These are phyloP conservation scores for Ascochyta pisi DNA, from an alignment of 2,329 filamentous ascomycete species.

Conservation along the genomic window DNA sequence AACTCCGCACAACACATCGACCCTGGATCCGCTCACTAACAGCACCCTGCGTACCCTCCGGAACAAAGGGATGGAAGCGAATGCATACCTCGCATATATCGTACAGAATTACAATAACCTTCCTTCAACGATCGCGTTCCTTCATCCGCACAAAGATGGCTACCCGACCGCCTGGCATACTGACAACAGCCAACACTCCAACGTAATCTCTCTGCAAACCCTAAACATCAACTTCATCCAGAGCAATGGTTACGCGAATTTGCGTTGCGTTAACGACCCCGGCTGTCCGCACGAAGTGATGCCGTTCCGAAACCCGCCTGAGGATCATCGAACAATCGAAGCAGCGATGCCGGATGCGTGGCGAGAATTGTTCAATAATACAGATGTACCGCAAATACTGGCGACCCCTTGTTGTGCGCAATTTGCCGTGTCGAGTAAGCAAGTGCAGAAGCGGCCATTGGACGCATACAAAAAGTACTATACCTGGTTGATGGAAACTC, in stretches of 20 bases:
- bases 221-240: constrained; percentile 50
- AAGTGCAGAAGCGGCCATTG: constrained; percentile 36
- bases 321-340: constrained; percentile 35
- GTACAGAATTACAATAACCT: constrained; percentile 34
- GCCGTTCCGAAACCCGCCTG: constrained; percentile 37
- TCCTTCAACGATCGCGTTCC: constrained; percentile 31
- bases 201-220: constrained; percentile 23
- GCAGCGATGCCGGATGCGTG: constrained; percentile 47
- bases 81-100: constrained; percentile 35
- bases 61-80: constrained; percentile 34
- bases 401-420: constrained; percentile 55
- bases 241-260: constrained; percentile 51
- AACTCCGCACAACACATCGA: constrained; percentile 22
- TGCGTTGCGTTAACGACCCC: constrained; percentile 48
- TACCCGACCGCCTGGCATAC: constrained; percentile 13
- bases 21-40: constrained; percentile 26
- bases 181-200: constrained; percentile 7
- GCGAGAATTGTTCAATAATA: constrained; percentile 51
- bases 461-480: constrained; percentile 39
- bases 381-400: constrained; percentile 50
- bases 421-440: constrained; percentile 44
- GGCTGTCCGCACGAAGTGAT: constrained; percentile 50
- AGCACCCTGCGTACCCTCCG: constrained; percentile 24
- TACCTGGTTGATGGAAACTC: constrained; percentile 34
- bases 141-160: constrained; percentile 23